A percentile compares a stretch with the other conserved stretches of the same genome.
phyloP scores from a whole-genome alignment of 805 yeast genomes.

The Middelhovenomyces tepae region DNA sequence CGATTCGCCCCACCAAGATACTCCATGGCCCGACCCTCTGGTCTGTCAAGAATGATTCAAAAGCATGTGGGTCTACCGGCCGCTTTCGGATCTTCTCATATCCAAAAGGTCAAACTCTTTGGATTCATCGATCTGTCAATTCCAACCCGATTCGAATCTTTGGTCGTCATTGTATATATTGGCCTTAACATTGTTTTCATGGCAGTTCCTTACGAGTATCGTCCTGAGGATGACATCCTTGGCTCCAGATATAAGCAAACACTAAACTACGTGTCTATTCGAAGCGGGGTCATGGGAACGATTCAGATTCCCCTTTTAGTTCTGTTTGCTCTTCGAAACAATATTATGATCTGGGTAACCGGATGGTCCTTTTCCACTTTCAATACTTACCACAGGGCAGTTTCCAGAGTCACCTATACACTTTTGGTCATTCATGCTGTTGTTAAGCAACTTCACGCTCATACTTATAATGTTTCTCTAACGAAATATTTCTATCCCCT shows the following conservation, averaged over 20 bases:
- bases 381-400: conserved; percentile 49
- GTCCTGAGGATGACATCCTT: conserved; percentile 31
- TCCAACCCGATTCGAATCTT: conserved; percentile 46
- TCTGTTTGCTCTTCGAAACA: conserved; percentile 56
- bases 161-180: conserved; percentile 35
- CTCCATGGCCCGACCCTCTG: conserved; percentile 17
- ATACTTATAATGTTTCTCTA: conserved; percentile 26
- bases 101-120: conserved; percentile 18
- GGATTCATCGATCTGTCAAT: conserved; percentile 24
- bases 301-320: conserved; percentile 43
- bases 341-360: conserved; percentile 49
- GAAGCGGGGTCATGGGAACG: conserved; percentile 45
- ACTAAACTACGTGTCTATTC: conserved; percentile 40
- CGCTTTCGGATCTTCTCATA: conserved; percentile 25
- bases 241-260: conserved; percentile 27
- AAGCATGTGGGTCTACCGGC: conserved; percentile 31
- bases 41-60: conserved; percentile 17
- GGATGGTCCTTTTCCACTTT: conserved; percentile 51
- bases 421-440: conserved; percentile 40
- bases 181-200: conserved; percentile 27
- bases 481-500: conserved; percentile 26
- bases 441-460: conserved; percentile 40
- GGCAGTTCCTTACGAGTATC: conserved; percentile 24
- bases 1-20: conserved; percentile 18
- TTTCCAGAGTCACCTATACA: conserved; percentile 37